Evolutionary conservation across 2,329 filamentous ascomycete genomes (phyloP).

Genomic region (Calonectria leucothoes): DNA sequence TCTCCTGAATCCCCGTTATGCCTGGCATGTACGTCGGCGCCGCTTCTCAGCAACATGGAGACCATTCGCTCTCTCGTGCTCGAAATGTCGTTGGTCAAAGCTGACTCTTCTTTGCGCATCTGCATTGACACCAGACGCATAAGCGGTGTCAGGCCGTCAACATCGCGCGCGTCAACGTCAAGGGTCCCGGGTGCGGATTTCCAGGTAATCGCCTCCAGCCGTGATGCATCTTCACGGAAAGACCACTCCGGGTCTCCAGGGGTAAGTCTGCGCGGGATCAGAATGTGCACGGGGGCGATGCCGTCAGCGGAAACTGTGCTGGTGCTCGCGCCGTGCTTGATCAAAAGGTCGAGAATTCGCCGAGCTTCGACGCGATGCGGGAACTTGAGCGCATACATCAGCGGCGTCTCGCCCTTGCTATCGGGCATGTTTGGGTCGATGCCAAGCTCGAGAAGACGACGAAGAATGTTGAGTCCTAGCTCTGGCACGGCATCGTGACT

Average conservation of each 20-base stretch:
- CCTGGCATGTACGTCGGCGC: not conserved
- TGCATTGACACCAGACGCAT: not conserved
- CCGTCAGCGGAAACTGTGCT: not conserved
- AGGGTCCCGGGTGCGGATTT: not conserved
- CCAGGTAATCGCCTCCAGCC: not conserved
- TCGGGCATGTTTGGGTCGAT: slow-evolving; percentile 13
- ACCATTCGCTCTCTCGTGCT: not conserved
- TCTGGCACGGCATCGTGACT: not conserved
- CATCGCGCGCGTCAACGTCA: not conserved
- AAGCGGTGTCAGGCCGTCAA: slow-evolving; percentile 8
- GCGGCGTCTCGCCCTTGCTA: not conserved
- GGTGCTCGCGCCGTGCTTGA: slow-evolving; percentile 3
- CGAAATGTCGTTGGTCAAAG: not conserved
- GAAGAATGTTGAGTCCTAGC: not conserved
- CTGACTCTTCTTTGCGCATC: not conserved
- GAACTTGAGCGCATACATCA: slow-evolving; percentile 9
- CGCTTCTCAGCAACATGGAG: not conserved
- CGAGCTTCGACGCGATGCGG: not conserved
- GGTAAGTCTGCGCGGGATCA: not conserved
- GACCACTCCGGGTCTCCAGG: slow-evolving; percentile 4
- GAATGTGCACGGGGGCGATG: not conserved
- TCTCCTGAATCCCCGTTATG: not conserved
- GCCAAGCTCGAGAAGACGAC: not conserved
- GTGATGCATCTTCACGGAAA: not conserved
- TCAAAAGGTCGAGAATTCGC: not conserved